These are phyloP conservation scores for Wallacemonas collosoma DNA, from an alignment of 208 protist genomes.

Conservation along the genomic window DNA sequence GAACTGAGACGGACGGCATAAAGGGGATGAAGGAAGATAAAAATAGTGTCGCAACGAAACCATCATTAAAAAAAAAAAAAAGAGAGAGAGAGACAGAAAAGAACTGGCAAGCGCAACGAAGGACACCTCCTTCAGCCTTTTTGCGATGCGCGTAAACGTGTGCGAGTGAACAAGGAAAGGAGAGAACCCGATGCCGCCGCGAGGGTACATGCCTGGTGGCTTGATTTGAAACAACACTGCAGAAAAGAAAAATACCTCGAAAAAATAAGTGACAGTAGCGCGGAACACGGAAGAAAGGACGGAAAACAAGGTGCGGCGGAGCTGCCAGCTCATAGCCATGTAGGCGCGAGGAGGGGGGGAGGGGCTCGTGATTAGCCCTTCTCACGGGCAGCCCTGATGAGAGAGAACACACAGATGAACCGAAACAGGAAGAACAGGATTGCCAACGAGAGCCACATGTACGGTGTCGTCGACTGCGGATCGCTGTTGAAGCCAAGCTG, in stretches of 20 bases:
- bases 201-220: too few relatives aligned
- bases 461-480: constrained; percentile 40
- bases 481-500: constrained; percentile 58
- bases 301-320: background rate
- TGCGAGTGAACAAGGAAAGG: background rate
- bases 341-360: background rate
- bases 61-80: background rate
- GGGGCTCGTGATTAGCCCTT: constrained; percentile 27
- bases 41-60: too few relatives aligned
- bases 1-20: background rate
- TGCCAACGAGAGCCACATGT: constrained; percentile 68
- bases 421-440: constrained; percentile 55
- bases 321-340: too few relatives aligned
- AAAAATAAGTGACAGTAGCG: background rate
- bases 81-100: constrained; percentile 6
- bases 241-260: background rate
- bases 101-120: background rate
- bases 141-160: too few relatives aligned
- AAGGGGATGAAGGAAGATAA: background rate
- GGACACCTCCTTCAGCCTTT: too few relatives aligned
- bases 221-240: too few relatives aligned
- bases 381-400: constrained; percentile 34
- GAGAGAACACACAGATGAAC: constrained; percentile 34
- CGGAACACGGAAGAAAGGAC: constrained; percentile 3
- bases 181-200: background rate